Evolutionary conservation across 2,329 filamentous ascomycete species (phyloP).

Genomic region (Aquanectria penicillioides): DNA sequence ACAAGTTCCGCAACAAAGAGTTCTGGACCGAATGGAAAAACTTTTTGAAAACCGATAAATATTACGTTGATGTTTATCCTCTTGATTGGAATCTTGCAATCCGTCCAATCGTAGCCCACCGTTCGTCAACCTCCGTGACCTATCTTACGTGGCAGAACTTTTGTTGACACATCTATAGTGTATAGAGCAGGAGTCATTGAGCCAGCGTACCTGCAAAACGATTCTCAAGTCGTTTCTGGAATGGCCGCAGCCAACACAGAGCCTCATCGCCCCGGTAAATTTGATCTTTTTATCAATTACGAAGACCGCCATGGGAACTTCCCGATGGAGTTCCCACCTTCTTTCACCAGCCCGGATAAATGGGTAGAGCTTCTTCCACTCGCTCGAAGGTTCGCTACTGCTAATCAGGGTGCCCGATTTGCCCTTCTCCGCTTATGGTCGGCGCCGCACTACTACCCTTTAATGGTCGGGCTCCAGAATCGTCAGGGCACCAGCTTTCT

Average conservation of each 20-base stretch:
- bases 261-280: slow-evolving; percentile 38
- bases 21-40: slow-evolving; percentile 40
- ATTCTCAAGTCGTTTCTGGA: slow-evolving; percentile 30
- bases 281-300: slow-evolving; percentile 44
- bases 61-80: slow-evolving; percentile 37
- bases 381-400: slow-evolving; percentile 25
- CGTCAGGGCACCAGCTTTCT: slow-evolving; percentile 36
- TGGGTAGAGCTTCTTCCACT: slow-evolving; percentile 36
- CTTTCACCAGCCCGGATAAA: slow-evolving; percentile 24
- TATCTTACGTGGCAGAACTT: background rate
- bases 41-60: slow-evolving; percentile 14
- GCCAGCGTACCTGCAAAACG: slow-evolving; percentile 33
- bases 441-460: slow-evolving; percentile 42
- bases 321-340: slow-evolving; percentile 13
- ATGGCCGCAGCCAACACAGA: slow-evolving; percentile 35
- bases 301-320: slow-evolving; percentile 35
- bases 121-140: slow-evolving; percentile 10
- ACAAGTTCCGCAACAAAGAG: slow-evolving; percentile 29
- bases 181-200: slow-evolving; percentile 39
- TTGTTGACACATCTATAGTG: slow-evolving; percentile 32
- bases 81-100: slow-evolving; percentile 42
- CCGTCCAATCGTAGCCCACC: slow-evolving; percentile 38
- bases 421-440: slow-evolving; percentile 42
- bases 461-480: slow-evolving; percentile 37
- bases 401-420: slow-evolving; percentile 34